Evolutionary conservation across 2,329 filamentous ascomycete genomes (phyloP), one percentile per base, ranked within the genome.

Genomic region (Aspergillus proliferans): DNA sequence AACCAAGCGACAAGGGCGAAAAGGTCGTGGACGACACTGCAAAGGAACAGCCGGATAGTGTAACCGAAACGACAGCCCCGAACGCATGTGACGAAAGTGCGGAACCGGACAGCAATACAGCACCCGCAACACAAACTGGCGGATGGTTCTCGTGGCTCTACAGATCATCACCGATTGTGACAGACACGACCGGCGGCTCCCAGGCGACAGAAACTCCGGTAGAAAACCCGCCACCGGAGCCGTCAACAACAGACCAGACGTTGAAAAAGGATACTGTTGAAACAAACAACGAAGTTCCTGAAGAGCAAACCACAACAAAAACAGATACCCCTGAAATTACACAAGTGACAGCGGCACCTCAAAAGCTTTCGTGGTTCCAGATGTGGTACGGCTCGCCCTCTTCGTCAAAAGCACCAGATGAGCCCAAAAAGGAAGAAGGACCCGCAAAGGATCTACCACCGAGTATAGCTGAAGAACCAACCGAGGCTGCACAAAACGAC

Each of bases 281-380:
- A 22, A 22, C 51, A 39, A 19, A 22, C 33, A 48, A 54, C 15
- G 46, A 49, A 26, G 51, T 40, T 14, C 5, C 46, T 40, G 46
- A 47, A 18, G 51, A 56, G 10, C 44, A 49, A 42, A 51, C 55
- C 15, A 46, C 10, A 21, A 15, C 48, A n/a, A 47, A 44, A 30
- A 8, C 40, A 33, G 41, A 46, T 26, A 30, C 6, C 0, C 39
- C 22, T 12, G 47, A 53, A 12, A 49, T 47, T 18, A 22, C 34
- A 15, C 50, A 57, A 38, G 33, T 45, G 8, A 36, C 41, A 6
- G 50, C 60, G 3, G 53, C 46, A 10, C 48, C 66, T 24, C 64
- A 66, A 36, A 74, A 69, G 49, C 64, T 69, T 46, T 71, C 70
- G 40, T 74, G 71, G 72, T 61, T 73, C 49, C 71, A 73, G 50